phyloP scores from a whole-genome alignment of 1,139 yeast genomes.

The Yamadazyma atmosphaerica region DNA sequence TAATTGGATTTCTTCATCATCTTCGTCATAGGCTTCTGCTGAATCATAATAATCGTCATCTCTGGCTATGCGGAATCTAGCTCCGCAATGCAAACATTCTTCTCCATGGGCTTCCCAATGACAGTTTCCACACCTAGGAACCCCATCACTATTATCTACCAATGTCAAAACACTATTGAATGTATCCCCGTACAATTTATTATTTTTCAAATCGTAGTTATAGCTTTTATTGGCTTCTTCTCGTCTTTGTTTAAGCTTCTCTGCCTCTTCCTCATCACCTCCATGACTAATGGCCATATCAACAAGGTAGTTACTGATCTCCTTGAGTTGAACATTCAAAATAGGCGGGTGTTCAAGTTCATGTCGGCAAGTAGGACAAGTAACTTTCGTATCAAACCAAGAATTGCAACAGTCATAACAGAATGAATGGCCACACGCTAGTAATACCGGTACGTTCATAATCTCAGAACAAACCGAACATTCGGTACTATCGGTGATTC shows the following conservation, averaged over 20 bases:
- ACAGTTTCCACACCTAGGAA: slow-evolving; percentile 75
- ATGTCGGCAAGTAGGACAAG: slow-evolving; percentile 59
- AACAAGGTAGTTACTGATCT: slow-evolving; percentile 29
- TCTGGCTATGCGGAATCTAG: slow-evolving; percentile 28
- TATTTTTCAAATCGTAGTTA: slow-evolving; percentile 36
- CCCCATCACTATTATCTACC: slow-evolving; percentile 71
- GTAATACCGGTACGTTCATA: slow-evolving; percentile 45
- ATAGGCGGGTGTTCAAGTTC: slow-evolving; percentile 44
- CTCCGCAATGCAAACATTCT: slow-evolving; percentile 56
- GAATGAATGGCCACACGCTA: slow-evolving; percentile 47
- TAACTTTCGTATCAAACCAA: slow-evolving; percentile 50
- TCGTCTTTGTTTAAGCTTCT: slow-evolving; percentile 23
- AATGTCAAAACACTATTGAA: slow-evolving; percentile 53
- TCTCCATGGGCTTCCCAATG: slow-evolving; percentile 77
- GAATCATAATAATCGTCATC: slow-evolving; percentile 18
- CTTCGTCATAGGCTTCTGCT: slow-evolving; percentile 27
- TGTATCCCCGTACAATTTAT: slow-evolving; percentile 46
- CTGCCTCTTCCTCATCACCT: slow-evolving; percentile 20
- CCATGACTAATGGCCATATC: slow-evolving; percentile 30
- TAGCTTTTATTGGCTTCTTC: slow-evolving; percentile 28
- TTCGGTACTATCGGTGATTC: slow-evolving; percentile 26
- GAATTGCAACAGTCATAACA: slow-evolving; percentile 49
- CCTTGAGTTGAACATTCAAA: slow-evolving; percentile 44
- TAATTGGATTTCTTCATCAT: slow-evolving; percentile 21
- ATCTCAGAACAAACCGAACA: slow-evolving; percentile 47